A percentile compares a stretch with the other conserved stretches of the same genome.
phyloP scores from a whole-genome alignment of 768 basidiomycete species.

The Boletus vinaceobasis region DNA sequence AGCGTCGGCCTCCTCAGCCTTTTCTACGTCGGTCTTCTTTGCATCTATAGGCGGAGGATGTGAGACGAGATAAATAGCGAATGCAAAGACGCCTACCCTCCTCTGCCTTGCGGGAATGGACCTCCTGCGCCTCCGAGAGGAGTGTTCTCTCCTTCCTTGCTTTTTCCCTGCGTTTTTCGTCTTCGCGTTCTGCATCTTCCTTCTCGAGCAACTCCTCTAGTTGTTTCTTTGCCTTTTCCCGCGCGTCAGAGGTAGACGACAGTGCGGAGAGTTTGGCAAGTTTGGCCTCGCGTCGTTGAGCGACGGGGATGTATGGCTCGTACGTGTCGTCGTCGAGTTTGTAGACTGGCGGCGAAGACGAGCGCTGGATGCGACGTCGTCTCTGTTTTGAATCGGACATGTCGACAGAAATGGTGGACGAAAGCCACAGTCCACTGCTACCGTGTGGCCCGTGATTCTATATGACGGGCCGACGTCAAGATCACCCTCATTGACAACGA shows the following conservation, averaged over 20 bases:
- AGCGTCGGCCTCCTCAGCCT: constrained; percentile 83
- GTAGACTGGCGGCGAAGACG: constrained; percentile 57
- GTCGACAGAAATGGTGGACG: constrained; percentile 2
- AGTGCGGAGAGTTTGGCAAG: constrained; percentile 70
- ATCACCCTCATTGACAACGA: neutral
- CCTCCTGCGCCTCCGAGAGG: constrained; percentile 92
- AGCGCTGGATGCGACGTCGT: constrained; percentile 51
- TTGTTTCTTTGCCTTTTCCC: constrained; percentile 43
- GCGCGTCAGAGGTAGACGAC: constrained; percentile 49
- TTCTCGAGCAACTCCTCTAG: constrained; percentile 59
- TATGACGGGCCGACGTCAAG: neutral
- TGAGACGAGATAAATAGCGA: constrained; percentile 15
- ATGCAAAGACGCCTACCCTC: constrained; percentile 53
- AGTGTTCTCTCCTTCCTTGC: constrained; percentile 83
- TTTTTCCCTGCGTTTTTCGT: constrained; percentile 70
- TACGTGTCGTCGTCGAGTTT: constrained; percentile 66
- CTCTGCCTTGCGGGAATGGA: constrained; percentile 75
- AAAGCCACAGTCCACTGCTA: neutral
- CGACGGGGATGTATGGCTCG: constrained; percentile 83
- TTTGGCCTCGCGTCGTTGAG: constrained; percentile 78
- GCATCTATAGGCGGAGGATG: constrained; percentile 50
- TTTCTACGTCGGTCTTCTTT: constrained; percentile 83
- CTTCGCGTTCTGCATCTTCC: constrained; percentile 75
- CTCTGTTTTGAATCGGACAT: constrained; percentile 38
- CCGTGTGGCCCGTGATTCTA: neutral